phyloP scores from a whole-genome alignment of 129 eudicot species.

The Flaveria ramosissima region DNA sequence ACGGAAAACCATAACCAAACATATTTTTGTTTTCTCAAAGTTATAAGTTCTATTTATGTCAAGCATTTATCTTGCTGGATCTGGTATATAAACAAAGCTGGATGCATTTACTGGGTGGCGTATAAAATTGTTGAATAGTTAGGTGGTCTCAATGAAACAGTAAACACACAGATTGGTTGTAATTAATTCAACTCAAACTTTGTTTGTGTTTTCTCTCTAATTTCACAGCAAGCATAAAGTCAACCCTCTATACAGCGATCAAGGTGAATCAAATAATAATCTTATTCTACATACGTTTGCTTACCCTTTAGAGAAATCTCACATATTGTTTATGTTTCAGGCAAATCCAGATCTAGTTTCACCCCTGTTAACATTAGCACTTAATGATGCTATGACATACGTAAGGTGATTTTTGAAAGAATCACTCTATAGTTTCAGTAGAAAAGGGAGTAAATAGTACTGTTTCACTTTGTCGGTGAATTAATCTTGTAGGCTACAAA shows the following conservation, averaged over 20 bases:
- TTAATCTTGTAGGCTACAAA: slow-evolving; percentile 84
- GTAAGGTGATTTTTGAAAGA: slow-evolving; percentile 61
- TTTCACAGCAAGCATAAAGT: slow-evolving; percentile 66
- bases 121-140: too few species aligned
- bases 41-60: neutral
- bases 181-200: neutral
- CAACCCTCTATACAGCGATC: slow-evolving; percentile 59
- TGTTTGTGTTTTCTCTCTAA: slow-evolving; percentile 11
- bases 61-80: too few species aligned
- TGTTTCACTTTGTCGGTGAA: too few species aligned
- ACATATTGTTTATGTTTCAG: slow-evolving; percentile 42
- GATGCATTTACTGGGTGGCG: neutral
- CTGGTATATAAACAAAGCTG: neutral
- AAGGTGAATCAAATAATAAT: slow-evolving; percentile 50
- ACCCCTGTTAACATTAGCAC: slow-evolving; percentile 73
- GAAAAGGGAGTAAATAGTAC: too few species aligned
- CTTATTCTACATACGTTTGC: neutral
- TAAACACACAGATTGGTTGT: neutral
- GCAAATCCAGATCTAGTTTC: slow-evolving; percentile 74
- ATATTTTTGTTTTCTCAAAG: too few species aligned
- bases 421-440: slow-evolving; percentile 26
- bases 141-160: neutral
- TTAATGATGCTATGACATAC: slow-evolving; percentile 82
- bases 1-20: too few species aligned
- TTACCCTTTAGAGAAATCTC: slow-evolving; percentile 3